phyloP scores from a whole-genome alignment of 306 rosid genomes.

The Castanospermum australe region DNA sequence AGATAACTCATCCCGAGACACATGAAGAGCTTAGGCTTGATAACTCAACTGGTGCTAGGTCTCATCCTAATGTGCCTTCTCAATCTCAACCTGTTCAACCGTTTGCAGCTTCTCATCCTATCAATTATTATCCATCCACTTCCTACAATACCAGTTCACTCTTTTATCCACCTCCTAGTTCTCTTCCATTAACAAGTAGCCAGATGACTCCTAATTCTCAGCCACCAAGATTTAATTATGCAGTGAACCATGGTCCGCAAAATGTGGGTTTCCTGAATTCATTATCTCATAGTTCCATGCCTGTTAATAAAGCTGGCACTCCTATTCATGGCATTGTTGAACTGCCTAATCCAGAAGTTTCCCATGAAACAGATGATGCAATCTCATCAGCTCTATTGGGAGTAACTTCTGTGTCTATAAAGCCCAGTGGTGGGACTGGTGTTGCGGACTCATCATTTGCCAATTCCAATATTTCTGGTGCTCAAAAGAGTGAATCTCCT shows the following conservation, averaged over 20 bases:
- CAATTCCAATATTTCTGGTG: conserved; percentile 39
- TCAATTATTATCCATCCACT: conserved; percentile 43
- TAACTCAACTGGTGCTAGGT: conserved; percentile 57
- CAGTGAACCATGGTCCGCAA: conserved; percentile 58
- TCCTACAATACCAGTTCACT: conserved; percentile 44
- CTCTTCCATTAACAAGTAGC: conserved; percentile 62
- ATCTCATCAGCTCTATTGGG: conserved; percentile 40
- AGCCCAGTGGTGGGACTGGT: conserved; percentile 44
- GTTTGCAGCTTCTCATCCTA: conserved; percentile 47
- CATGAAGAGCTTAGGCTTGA: conserved; percentile 85
- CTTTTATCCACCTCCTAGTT: conserved; percentile 42
- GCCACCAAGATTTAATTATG: conserved; percentile 55
- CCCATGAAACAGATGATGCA: conserved; percentile 46
- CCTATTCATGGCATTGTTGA: conserved; percentile 43
- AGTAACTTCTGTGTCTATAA: conserved; percentile 49
- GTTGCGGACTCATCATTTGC: conserved; percentile 33
- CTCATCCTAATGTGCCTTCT: conserved; percentile 55
- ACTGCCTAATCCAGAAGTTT: conserved; percentile 44
- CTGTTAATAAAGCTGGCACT: conserved; percentile 51
- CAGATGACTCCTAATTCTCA: conserved; percentile 69
- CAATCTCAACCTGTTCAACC: conserved; percentile 67
- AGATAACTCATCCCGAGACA: conserved; percentile 90
- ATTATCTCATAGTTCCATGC: conserved; percentile 41
- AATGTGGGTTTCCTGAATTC: conserved; percentile 44
- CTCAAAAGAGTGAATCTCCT: conserved; percentile 50